Evolutionary conservation across 495 filamentous ascomycete species (phyloP).

Genomic region (Penicillium paradoxum): DNA sequence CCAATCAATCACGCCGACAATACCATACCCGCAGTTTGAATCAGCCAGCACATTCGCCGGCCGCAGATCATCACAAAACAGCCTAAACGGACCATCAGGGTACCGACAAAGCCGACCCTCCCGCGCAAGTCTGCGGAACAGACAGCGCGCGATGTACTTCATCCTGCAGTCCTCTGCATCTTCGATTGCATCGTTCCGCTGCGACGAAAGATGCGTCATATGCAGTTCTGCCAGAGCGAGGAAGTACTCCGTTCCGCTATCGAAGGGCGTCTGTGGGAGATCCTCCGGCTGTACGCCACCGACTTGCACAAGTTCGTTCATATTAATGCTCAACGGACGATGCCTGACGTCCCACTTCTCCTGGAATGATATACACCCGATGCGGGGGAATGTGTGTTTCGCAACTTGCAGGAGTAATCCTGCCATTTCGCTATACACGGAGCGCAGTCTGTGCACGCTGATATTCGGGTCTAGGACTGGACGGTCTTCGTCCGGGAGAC

Average conservation of each 20-base stretch:
- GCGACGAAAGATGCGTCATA: conserved; percentile 32
- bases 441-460: background rate
- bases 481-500: conserved; percentile 3
- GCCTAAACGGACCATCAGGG: conserved; percentile 21
- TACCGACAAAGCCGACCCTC: conserved; percentile 16
- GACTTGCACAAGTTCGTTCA: conserved; percentile 22
- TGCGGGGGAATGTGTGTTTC: conserved; percentile 6
- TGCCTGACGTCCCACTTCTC: conserved; percentile 1
- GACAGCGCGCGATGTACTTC: conserved; percentile 38
- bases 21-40: conserved; percentile 14
- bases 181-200: conserved; percentile 35
- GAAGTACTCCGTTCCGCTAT: conserved; percentile 32
- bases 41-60: conserved; percentile 32
- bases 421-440: background rate
- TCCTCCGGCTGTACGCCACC: background rate
- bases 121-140: conserved; percentile 28
- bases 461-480: conserved; percentile 17
- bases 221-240: conserved; percentile 37
- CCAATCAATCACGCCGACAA: conserved; percentile 12
- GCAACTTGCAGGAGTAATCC: conserved; percentile 19
- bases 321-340: conserved; percentile 26
- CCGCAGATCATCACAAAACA: conserved; percentile 34
- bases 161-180: conserved; percentile 34
- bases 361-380: background rate
- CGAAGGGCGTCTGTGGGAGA: conserved; percentile 12